These are phyloP conservation scores for Euryodendron excelsum DNA, from an alignment of 148 eudicot genomes.

Conservation along the genomic window DNA sequence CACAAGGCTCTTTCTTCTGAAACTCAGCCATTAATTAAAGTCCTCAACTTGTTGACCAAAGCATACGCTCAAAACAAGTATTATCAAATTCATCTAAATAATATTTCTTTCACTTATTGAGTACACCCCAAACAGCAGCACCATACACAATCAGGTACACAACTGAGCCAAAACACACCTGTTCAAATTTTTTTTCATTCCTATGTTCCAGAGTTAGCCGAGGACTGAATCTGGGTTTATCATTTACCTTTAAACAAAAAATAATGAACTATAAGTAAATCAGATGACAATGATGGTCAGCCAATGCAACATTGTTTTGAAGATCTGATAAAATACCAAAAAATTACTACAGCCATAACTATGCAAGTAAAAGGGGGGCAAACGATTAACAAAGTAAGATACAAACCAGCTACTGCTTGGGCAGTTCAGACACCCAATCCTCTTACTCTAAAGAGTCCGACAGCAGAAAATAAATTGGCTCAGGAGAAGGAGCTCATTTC, in stretches of 20 bases:
- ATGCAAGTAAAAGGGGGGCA: not conserved
- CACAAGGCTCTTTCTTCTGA: no score
- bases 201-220: not conserved
- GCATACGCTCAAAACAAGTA: not conserved
- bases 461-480: slow-evolving; percentile 12
- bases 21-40: not conserved
- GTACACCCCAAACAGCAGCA: not conserved
- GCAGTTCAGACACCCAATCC: slow-evolving; percentile 12
- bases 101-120: not conserved
- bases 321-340: slow-evolving; percentile 10
- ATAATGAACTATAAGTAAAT: not conserved
- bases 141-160: not conserved
- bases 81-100: not conserved
- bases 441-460: not conserved
- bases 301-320: not conserved
- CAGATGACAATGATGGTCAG: not conserved
- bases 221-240: not conserved
- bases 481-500: slow-evolving; percentile 5
- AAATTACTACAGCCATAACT: slow-evolving; percentile 15
- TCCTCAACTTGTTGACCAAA: not conserved
- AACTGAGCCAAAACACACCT: not conserved
- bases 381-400: not conserved
- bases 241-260: not conserved
- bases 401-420: slow-evolving; percentile 5
- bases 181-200: not conserved